Conservation (phyloP, 139 green algal genomes). For the Nannochloris sp. region DNA sequence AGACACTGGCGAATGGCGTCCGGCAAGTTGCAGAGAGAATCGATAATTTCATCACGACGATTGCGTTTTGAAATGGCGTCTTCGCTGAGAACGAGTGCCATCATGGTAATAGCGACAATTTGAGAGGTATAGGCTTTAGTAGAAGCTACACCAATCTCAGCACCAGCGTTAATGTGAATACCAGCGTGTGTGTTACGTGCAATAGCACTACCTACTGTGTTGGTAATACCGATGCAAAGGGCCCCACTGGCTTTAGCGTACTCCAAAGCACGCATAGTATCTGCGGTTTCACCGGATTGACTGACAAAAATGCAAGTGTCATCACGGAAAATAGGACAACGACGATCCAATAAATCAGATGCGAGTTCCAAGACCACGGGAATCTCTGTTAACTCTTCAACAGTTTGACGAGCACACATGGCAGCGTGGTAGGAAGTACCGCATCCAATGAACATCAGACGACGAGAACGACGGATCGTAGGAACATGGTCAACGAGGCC, state of each 20-base stretch:
- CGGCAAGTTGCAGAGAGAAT: constrained; percentile 45
- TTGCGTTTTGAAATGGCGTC: constrained; percentile 44
- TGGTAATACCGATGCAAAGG: constrained; percentile 72
- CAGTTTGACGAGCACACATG: constrained; percentile 42
- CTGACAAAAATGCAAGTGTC: constrained; percentile 63
- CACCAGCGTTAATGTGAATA: constrained; percentile 72
- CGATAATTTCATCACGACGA: constrained; percentile 53
- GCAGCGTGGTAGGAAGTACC: constrained; percentile 62
- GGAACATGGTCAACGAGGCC: constrained; percentile 19
- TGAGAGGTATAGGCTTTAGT: constrained; percentile 59
- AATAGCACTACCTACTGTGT: constrained; percentile 74
- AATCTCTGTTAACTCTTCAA: constrained; percentile 44
- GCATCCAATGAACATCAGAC: constrained; percentile 61
- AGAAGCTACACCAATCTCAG: constrained; percentile 69
- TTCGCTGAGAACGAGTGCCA: constrained; percentile 56
- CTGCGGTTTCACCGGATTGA: constrained; percentile 66
- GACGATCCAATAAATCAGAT: constrained; percentile 58
- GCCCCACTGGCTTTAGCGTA: constrained; percentile 52
- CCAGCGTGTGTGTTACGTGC: constrained; percentile 61
- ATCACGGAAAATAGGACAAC: constrained; percentile 55
- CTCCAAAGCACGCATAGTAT: constrained; percentile 60
- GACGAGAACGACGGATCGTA: constrained; percentile 39
- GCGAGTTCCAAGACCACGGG: constrained; percentile 68
- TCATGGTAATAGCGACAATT: constrained; percentile 64
- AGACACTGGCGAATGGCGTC: constrained; percentile 34